These are phyloP conservation scores for Aegilops speltoides DNA, from an alignment of 176 grass and related monocot genomes.

Conservation along the genomic window DNA sequence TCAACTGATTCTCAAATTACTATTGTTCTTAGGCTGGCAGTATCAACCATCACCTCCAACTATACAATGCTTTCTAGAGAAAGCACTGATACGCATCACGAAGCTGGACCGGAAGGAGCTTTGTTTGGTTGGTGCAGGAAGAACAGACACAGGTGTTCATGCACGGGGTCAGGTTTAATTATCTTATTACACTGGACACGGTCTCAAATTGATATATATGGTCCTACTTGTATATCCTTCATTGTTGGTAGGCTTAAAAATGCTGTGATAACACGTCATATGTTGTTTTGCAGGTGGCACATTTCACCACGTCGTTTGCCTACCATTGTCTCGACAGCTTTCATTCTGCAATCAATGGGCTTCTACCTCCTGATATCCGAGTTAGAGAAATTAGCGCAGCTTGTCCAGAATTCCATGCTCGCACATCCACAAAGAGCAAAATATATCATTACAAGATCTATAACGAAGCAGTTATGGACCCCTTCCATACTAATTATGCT, in stretches of 20 bases:
- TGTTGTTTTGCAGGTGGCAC: constrained; percentile 69
- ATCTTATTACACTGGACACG: constrained; percentile 32
- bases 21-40: constrained; percentile 80
- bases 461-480: constrained; percentile 84
- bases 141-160: constrained; percentile 97
- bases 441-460: constrained; percentile 95
- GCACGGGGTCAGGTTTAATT: constrained; percentile 92
- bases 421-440: constrained; percentile 85
- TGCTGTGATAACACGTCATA: not conserved
- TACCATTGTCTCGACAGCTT: constrained; percentile 65
- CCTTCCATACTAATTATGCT: constrained; percentile 65
- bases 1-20: constrained; percentile 4
- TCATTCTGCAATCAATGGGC: constrained; percentile 83
- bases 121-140: constrained; percentile 78
- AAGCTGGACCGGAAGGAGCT: constrained; percentile 79
- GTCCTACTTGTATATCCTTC: constrained; percentile 22
- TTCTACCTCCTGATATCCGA: constrained; percentile 86
- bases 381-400: constrained; percentile 84
- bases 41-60: constrained; percentile 90
- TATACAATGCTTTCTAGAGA: constrained; percentile 81
- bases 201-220: constrained; percentile 13
- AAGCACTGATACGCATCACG: constrained; percentile 68
- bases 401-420: constrained; percentile 72
- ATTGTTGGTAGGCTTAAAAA: not conserved
- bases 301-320: constrained; percentile 81